Percentiles rank a stretch among this genome's conserved stretches.
Conservation (phyloP, 2,329 filamentous ascomycete genomes). For the Neophaeococcomyces mojaviensis region DNA sequence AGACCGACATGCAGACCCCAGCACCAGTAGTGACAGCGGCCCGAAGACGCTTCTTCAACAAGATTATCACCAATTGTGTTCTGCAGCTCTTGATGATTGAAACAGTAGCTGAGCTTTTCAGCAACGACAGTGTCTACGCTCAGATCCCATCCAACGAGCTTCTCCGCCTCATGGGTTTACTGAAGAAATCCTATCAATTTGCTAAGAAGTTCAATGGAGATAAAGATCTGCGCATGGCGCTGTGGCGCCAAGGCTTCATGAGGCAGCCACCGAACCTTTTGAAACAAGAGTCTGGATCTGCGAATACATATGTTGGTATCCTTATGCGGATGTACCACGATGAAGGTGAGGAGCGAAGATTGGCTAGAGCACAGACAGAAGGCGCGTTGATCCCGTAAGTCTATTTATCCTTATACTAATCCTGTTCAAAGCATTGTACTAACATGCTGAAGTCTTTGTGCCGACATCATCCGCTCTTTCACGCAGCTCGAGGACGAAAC, state of each 20-base stretch:
- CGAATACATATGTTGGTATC: conserved; percentile 91
- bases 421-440: background rate
- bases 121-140: conserved; percentile 88
- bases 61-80: conserved; percentile 97
- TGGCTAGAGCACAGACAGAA: conserved; percentile 76
- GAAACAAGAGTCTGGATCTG: conserved; percentile 90
- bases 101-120: conserved; percentile 97
- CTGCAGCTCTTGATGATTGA: conserved; percentile 98
- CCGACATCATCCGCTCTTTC: conserved; percentile 85
- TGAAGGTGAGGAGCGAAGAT: conserved; percentile 70
- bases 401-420: background rate
- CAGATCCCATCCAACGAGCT: conserved; percentile 88
- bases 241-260: conserved; percentile 99
- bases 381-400: conserved; percentile 74
- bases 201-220: conserved; percentile 97
- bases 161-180: conserved; percentile 80
- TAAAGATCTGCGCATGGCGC: conserved; percentile 84
- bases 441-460: conserved; percentile 60
- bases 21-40: conserved; percentile 88
- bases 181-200: conserved; percentile 96
- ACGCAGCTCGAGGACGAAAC: conserved; percentile 85
- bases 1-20: conserved; percentile 70
- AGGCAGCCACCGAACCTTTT: conserved; percentile 95
- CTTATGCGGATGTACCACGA: conserved; percentile 97
- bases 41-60: conserved; percentile 92